These are phyloP conservation scores for Parathielavia appendiculata DNA, from an alignment of 495 filamentous ascomycete species.

Conservation along the genomic window DNA sequence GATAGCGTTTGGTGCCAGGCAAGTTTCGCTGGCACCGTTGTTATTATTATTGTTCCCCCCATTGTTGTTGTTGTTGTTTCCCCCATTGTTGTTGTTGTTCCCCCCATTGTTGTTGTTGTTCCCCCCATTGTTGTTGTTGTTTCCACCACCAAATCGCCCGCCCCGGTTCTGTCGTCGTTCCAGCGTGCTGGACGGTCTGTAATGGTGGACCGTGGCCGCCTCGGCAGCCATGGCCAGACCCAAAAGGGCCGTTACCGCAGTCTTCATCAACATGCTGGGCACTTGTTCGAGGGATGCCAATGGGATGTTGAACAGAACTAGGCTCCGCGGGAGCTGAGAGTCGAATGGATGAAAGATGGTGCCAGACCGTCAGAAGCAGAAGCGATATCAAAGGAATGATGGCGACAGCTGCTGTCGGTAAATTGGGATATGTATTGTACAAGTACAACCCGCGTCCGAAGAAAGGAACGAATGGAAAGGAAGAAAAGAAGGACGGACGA, in stretches of 20 bases:
- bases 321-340: slow-evolving; percentile 19
- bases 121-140: slow-evolving; percentile 19
- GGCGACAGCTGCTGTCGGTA: slow-evolving; percentile 38
- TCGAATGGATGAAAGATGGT: slow-evolving; percentile 35
- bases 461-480: slow-evolving; percentile 46
- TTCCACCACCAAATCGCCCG: slow-evolving; percentile 5
- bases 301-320: slow-evolving; percentile 16
- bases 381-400: slow-evolving; percentile 37
- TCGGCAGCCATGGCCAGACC: slow-evolving; percentile 38
- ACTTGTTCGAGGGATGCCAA: slow-evolving; percentile 9
- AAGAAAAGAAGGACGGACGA: slow-evolving; percentile 28
- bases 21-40: slow-evolving; percentile 25
- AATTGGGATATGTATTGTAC: slow-evolving; percentile 27
- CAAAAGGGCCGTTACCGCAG: slow-evolving; percentile 40
- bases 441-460: slow-evolving; percentile 34
- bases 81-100: slow-evolving; percentile 18
- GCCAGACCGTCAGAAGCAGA: slow-evolving; percentile 41
- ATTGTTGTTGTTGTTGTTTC: slow-evolving; percentile 19
- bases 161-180: slow-evolving; percentile 21
- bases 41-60: slow-evolving; percentile 22
- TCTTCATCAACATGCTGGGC: slow-evolving; percentile 46
- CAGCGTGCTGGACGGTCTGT: slow-evolving; percentile 24
- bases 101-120: slow-evolving; percentile 15
- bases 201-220: slow-evolving; percentile 36
- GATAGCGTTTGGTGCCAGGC: slow-evolving; percentile 43